These are phyloP conservation scores for Coniosporium tulheliwenetii DNA, from an alignment of 2,329 filamentous ascomycete genomes.

Conservation along the genomic window DNA sequence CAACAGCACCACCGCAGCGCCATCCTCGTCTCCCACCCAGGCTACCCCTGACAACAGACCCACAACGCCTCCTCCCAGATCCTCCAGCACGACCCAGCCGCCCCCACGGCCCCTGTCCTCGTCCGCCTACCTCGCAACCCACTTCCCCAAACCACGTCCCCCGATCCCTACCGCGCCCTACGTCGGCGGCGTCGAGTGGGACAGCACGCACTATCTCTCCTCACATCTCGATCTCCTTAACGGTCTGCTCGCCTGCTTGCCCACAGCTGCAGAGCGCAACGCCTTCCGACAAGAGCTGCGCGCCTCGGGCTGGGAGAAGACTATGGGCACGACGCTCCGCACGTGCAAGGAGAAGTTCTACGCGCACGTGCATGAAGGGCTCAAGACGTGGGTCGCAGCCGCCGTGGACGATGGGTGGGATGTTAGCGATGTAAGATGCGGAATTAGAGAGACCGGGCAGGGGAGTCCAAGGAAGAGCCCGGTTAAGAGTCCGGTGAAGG, in stretches of 20 bases:
- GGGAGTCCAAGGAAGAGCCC: conserved; percentile 20
- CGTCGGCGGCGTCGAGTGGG: conserved; percentile 95
- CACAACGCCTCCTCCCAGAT: conserved; percentile 12
- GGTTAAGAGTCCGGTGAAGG: conserved; percentile 16
- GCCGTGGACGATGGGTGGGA: conserved; percentile 82
- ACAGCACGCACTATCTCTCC: conserved; percentile 90
- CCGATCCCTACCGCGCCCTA: conserved; percentile 91
- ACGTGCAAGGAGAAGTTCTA: conserved; percentile 98
- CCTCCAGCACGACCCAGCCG: conserved; percentile 7
- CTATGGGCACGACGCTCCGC: conserved; percentile 68
- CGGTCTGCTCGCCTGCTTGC: conserved; percentile 70
- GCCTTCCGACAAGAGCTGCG: conserved; percentile 59
- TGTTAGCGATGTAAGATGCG: conserved; percentile 63
- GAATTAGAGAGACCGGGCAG: conserved; percentile 34
- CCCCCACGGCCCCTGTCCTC: neutral
- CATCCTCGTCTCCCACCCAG: neutral
- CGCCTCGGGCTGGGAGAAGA: conserved; percentile 80
- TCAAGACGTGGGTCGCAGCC: conserved; percentile 81
- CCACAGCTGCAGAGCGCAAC: conserved; percentile 57
- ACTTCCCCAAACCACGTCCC: conserved; percentile 75
- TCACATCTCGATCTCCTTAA: conserved; percentile 88
- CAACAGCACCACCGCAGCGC: conserved; percentile 15
- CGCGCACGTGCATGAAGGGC: conserved; percentile 71
- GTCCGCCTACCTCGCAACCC: conserved; percentile 36
- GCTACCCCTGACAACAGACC: conserved; percentile 9